Evolutionary conservation across 2,329 filamentous ascomycete genomes (phyloP).

Genomic region (Arthroderma sp.): DNA sequence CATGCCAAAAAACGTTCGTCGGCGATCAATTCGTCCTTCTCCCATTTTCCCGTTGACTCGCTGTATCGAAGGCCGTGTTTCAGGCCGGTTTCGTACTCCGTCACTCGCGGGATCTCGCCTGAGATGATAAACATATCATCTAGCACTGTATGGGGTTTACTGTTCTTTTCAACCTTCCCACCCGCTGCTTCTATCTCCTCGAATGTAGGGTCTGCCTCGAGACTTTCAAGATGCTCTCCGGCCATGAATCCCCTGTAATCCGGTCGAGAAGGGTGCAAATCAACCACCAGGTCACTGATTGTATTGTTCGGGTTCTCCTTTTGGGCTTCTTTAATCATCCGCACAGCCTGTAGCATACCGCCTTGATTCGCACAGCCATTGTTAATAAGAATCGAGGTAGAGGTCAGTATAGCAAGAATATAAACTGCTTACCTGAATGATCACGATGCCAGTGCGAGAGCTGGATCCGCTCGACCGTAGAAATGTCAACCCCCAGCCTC

Average conservation of each 20-base stretch:
- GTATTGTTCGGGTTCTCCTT: slow-evolving; percentile 15
- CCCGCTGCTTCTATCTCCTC: slow-evolving; percentile 34
- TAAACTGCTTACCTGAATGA: slow-evolving; percentile 32
- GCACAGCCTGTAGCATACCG: slow-evolving; percentile 38
- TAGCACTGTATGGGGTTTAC: slow-evolving; percentile 33
- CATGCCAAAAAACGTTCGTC: slow-evolving; percentile 44
- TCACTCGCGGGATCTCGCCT: slow-evolving; percentile 39
- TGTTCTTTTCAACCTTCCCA: slow-evolving; percentile 26
- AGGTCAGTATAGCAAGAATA: not conserved
- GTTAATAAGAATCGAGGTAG: not conserved
- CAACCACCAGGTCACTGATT: slow-evolving; percentile 25
- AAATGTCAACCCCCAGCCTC: slow-evolving; percentile 31
- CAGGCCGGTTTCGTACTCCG: slow-evolving; percentile 38
- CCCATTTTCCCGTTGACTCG: slow-evolving; percentile 6
- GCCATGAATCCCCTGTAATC: slow-evolving; percentile 37
- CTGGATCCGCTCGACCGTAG: slow-evolving; percentile 35
- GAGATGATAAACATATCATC: slow-evolving; percentile 41
- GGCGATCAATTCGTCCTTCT: slow-evolving; percentile 30
- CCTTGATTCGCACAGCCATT: slow-evolving; percentile 15
- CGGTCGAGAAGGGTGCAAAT: slow-evolving; percentile 42
- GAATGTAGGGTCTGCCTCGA: slow-evolving; percentile 42
- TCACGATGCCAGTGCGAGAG: slow-evolving; percentile 45
- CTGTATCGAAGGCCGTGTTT: slow-evolving; percentile 34
- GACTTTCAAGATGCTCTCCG: slow-evolving; percentile 30
- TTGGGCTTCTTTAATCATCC: slow-evolving; percentile 31